Base-by-base conservation (phyloP, 345 rosid species). In the Lumnitzera racemosa region DNA sequence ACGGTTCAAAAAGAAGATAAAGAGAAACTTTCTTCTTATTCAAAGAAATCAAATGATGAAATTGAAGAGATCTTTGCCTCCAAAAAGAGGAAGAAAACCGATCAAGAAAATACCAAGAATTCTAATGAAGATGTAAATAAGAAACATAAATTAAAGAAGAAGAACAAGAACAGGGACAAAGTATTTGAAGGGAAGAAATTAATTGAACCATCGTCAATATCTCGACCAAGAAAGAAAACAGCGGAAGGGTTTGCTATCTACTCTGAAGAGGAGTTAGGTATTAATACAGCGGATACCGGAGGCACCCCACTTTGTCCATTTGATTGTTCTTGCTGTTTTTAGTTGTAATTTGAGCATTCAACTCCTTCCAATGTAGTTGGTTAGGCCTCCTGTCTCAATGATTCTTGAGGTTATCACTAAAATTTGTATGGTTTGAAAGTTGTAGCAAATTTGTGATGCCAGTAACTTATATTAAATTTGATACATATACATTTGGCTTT, bases 321-420 rank as follows among this genome's bases (percentile, higher is more conserved):
- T 72, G 91, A 89, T 61, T 88, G 97, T 73, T 68, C 80, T 36
- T 88, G 97, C 76, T 90, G 97, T 70, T 82, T 85, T 70, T 87
- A 79, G 81, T 29, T 24, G 51, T 58, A 36, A 27, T 36, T 23
- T 24, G 12, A 13, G 55, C 55, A 0, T 25, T 7, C 11, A 9
- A 3, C 7, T 9, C 43, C 43, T 36, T 36, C 7, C 0, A 36
- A 4, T 36, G 43, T 36, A 36, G 43, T 36, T 36, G 43, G 7
- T 36, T 36, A 36, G 9, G 43, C 43, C 7, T 36, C 43, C 7
- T 36, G 43, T 36, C 43, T 36, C 7, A 9, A 36, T 36, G 43
- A 36, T 36, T 36, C 43, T 36, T 36, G 43, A 36, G 10, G 7
- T 36, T 36, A 36, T 36, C 43, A 36, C 9, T 4, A 36, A 9